Base-by-base conservation (phyloP, 192 early-diverging fungal species). In the Coemansia sp. region DNA sequence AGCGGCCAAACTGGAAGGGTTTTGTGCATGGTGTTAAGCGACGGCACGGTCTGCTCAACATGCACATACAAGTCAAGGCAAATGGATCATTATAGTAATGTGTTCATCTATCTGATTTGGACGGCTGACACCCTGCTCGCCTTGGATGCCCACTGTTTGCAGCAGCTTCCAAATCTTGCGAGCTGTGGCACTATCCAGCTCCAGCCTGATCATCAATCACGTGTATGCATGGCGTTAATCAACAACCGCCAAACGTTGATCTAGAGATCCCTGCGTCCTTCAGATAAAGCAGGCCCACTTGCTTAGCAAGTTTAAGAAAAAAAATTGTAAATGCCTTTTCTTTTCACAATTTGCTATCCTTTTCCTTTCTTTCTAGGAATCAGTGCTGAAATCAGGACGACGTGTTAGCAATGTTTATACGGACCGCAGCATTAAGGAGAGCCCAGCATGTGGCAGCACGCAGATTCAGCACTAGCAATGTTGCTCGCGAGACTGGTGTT, bases 381-480 rank as follows among this genome's bases (percentile, higher is more conserved):
- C 10, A 19, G 46, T 50, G 19, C 46, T 9, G 9, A 50, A 8
- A 19, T 2, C 19, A 50, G 46, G 46, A 50, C 46, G 46, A 21
- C 46, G 46, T 24, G 19, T 50, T 2, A 33, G 16, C 33, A 57
- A 67, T 63, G 59, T 67, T 44, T 54, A 45, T 54, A 63, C 68
- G 74, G 64, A 19, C 64, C 6, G n/a, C 63, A 24, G 60, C 48
- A 9, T 9, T 44, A 57, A 35, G 33, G 54, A 57, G 54, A 35
- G 31, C 17, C 16, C 54, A 57, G 54, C 54, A 33, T 8, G 54
- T n/a, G 54, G 33, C 54, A n/a, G 54, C n/a, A 27, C 79, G 79
- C 6, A 9, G 36, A 24, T 77, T 82, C 53, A 74, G 68, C 79
- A 53, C 79, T 40, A 56, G 67, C 48, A 41, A 16, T 19, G 33